Base-by-base conservation (phyloP, 495 filamentous ascomycete genomes). In the Tetracladium setigerum region DNA sequence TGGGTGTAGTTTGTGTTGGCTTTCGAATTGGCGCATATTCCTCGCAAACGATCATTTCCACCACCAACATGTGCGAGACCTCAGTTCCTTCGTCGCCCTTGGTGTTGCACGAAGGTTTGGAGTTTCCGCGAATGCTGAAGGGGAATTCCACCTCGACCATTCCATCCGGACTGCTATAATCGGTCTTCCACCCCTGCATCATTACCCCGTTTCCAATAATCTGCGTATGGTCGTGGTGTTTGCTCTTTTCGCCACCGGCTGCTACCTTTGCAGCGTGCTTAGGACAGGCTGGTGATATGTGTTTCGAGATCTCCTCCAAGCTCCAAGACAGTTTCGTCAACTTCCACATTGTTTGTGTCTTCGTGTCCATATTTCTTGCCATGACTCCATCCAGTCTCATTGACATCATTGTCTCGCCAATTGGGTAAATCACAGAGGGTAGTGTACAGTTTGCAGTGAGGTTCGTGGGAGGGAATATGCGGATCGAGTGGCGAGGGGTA, bases 381-480 rank as follows among this genome's bases (percentile, higher is more conserved):
- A 77, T 70, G 18, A 77, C 61, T 16, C 91, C 89, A 37, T 87
- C 84, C 35, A 98, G 69, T 9, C 82, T 80, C 63, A 96, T 77
- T 22, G 81, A 71, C 19, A 96, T 73, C 2, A 72, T 85, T 62
- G 94, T 89, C 49, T 78, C 82, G 59, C 87, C 87, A 39, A 92
- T 87, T 11, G 92, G 90, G 67, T 97, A 82, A 36, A 96, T 81
- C 42, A 94, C 76, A 15, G 85, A 76, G 9, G 88, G 82, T 31
- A 92, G 81, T 44, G 86, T 76, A 54, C 92, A 80, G 55, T 78
- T 80, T 33, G 87, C 86, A 40, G 84, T 87, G 48, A 99, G 80
- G 61, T 89, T 90, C 47, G 92, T 99, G 0, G 92, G 92, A 30
- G 92, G 92, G 67, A 99, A 99, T 51, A 97, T 83, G 55, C 92